Conservation (phyloP, 495 filamentous ascomycete genomes). For the Cercophora sp. region DNA sequence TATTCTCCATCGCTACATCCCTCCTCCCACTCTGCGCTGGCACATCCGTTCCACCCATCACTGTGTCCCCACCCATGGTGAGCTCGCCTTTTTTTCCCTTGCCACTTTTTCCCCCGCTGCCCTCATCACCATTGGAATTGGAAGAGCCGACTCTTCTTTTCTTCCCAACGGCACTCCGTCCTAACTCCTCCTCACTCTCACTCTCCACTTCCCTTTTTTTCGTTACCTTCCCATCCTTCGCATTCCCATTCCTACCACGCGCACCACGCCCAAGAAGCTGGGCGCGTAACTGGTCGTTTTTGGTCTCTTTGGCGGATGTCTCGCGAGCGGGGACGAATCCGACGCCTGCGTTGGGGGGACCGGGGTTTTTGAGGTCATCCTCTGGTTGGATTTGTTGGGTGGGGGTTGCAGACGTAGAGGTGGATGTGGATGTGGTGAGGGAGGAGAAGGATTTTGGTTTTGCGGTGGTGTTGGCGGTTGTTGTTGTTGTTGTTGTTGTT, state of each 20-base stretch:
- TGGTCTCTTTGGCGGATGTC: not conserved
- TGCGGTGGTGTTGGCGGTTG: constrained; percentile 8
- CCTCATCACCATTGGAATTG: too few relatives aligned
- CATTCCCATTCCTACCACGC: not conserved
- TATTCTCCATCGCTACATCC: not conserved
- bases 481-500: too few relatives aligned
- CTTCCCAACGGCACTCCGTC: constrained; percentile 53
- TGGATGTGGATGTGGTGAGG: constrained; percentile 4
- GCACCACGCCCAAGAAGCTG: not conserved
- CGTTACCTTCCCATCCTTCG: not conserved
- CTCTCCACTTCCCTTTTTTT: constrained; percentile 29
- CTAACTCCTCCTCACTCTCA: constrained; percentile 57
- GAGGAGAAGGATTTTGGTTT: constrained; percentile 18
- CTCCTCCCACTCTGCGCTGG: not conserved
- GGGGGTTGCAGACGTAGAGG: not conserved
- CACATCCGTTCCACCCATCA: not conserved
- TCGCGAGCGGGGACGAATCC: constrained; percentile 16
- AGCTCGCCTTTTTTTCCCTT: not conserved
- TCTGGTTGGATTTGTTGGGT: constrained; percentile 17
- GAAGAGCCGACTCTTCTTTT: too few relatives aligned
- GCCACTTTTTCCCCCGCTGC: too few relatives aligned
- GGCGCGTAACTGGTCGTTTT: constrained; percentile 10
- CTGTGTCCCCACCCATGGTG: not conserved
- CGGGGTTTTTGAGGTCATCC: constrained; percentile 23
- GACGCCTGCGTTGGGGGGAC: constrained; percentile 37